A percentile compares a stretch with the other conserved stretches of the same genome.
Evolutionary conservation across 2,329 filamentous ascomycete genomes (phyloP).

Genomic region (Fusarium verticillioides): DNA sequence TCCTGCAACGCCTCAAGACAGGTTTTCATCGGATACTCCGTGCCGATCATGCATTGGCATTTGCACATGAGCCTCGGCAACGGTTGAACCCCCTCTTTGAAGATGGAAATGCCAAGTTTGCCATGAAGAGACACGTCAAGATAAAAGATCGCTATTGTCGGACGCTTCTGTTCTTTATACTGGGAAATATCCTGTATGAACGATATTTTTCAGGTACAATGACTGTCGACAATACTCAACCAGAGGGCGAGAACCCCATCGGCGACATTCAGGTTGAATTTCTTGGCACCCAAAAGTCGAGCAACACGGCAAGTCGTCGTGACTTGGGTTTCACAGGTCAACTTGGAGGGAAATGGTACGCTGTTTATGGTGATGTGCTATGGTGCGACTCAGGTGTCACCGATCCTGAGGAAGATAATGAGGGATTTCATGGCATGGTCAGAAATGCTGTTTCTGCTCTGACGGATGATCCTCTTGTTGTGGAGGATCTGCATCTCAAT

Average conservation of each 20-base stretch:
- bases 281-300: constrained; percentile 51
- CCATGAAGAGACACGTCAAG: not conserved
- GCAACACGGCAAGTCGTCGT: constrained; percentile 52
- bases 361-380: constrained; percentile 48
- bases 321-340: constrained; percentile 53
- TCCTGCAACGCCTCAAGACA: not conserved
- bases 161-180: fast-evolving
- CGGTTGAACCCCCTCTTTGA: not conserved
- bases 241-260: constrained; percentile 51
- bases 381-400: constrained; percentile 51
- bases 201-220: not conserved
- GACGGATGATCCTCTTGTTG: constrained; percentile 50
- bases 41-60: constrained; percentile 8
- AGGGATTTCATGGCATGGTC: constrained; percentile 55
- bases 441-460: constrained; percentile 51
- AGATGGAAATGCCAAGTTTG: not conserved
- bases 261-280: constrained; percentile 40
- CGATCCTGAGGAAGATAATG: constrained; percentile 44
- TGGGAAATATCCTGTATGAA: fast-evolving
- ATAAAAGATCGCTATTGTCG: not conserved
- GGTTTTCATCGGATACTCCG: not conserved
- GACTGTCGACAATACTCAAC: constrained; percentile 52
- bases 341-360: constrained; percentile 52
- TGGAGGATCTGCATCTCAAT: constrained; percentile 52
- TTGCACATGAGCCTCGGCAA: constrained; percentile 30